Evolutionary conservation across 2,329 filamentous ascomycete genomes (phyloP).

Genomic region (Cryphonectria carpinicola): DNA sequence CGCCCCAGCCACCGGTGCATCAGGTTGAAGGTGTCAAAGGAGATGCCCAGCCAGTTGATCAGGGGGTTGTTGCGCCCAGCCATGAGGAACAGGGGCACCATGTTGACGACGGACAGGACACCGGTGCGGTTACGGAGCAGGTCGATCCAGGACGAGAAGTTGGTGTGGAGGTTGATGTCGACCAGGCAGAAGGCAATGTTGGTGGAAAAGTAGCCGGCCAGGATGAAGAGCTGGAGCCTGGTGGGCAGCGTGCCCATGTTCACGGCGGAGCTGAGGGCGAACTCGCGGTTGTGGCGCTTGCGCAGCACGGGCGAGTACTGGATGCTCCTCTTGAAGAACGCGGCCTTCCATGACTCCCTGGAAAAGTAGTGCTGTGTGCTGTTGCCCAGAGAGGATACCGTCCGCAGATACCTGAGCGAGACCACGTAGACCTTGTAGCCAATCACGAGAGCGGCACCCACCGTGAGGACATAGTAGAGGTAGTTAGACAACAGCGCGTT

Average conservation of each 20-base stretch:
- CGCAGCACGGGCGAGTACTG: slow-evolving; percentile 72
- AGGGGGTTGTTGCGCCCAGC: slow-evolving; percentile 79
- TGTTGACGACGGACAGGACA: slow-evolving; percentile 73
- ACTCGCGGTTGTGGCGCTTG: slow-evolving; percentile 77
- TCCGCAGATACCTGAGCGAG: slow-evolving; percentile 70
- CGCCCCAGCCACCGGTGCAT: slow-evolving; percentile 81
- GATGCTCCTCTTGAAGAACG: slow-evolving; percentile 70
- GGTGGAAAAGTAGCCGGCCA: slow-evolving; percentile 68
- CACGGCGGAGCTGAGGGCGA: slow-evolving; percentile 62
- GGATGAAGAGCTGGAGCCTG: slow-evolving; percentile 73
- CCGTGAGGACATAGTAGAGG: slow-evolving; percentile 66
- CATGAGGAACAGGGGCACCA: slow-evolving; percentile 75
- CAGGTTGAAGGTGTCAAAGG: slow-evolving; percentile 83
- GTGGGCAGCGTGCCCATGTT: slow-evolving; percentile 75
- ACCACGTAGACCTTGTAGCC: slow-evolving; percentile 67
- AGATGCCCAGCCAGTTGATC: slow-evolving; percentile 71
- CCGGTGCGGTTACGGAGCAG: slow-evolving; percentile 71
- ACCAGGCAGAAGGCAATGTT: slow-evolving; percentile 79
- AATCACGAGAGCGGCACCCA: slow-evolving; percentile 65
- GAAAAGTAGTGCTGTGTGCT: slow-evolving; percentile 81
- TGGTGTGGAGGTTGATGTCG: slow-evolving; percentile 61
- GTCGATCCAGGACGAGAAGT: slow-evolving; percentile 48
- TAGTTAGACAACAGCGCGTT: slow-evolving; percentile 64
- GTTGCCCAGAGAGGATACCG: slow-evolving; percentile 75
- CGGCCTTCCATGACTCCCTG: slow-evolving; percentile 52